A percentile compares a stretch with the other conserved stretches of the same genome.
phyloP scores from a whole-genome alignment of 2,329 filamentous ascomycete species.

The Sphaerulina vaccinii region DNA sequence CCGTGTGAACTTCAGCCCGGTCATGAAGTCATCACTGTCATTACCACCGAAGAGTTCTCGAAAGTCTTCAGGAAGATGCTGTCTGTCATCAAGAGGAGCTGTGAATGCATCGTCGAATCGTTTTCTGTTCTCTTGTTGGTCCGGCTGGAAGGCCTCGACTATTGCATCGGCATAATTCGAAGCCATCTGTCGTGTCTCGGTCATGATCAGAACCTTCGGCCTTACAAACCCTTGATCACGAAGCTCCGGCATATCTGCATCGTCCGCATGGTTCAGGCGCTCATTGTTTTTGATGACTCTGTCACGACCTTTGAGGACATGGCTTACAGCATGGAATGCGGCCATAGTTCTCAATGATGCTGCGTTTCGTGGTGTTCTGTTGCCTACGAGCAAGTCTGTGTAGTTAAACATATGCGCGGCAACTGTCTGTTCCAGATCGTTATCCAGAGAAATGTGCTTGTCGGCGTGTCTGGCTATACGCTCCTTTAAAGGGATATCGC shows the following conservation, averaged over 20 bases:
- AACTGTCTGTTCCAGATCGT: conserved; percentile 60
- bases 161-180: conserved; percentile 76
- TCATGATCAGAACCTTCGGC: conserved; percentile 85
- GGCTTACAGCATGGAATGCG: conserved; percentile 84
- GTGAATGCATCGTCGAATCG: conserved; percentile 84
- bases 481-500: conserved; percentile 58
- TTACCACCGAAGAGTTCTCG: conserved; percentile 87
- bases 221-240: conserved; percentile 94
- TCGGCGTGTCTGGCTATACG: conserved; percentile 59
- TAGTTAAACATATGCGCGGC: conserved; percentile 77
- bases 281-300: conserved; percentile 90
- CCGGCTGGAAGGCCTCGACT: conserved; percentile 70
- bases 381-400: conserved; percentile 74
- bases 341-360: conserved; percentile 67
- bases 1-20: conserved; percentile 94
- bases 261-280: conserved; percentile 63
- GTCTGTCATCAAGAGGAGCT: conserved; percentile 60
- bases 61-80: conserved; percentile 81
- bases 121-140: conserved; percentile 93
- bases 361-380: conserved; percentile 68
- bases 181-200: conserved; percentile 86
- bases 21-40: conserved; percentile 93
- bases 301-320: conserved; percentile 90
- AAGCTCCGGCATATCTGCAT: conserved; percentile 61
- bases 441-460: conserved; percentile 58